Evolutionary conservation across 495 filamentous ascomycete species (phyloP).

Genomic region (Lentithecium fluviatile): DNA sequence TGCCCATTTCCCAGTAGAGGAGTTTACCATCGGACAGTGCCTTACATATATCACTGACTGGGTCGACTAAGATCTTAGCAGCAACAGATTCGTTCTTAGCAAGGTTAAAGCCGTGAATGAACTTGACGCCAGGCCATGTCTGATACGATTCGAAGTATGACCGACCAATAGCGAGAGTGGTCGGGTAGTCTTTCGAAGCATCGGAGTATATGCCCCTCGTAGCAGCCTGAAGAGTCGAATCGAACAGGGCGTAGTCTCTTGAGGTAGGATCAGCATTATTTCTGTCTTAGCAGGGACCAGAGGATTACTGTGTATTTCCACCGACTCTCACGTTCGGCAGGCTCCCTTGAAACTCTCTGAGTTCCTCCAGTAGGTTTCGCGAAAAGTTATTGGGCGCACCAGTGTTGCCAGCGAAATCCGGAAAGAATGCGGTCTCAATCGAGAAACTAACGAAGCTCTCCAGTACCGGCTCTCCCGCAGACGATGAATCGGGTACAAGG

Average conservation of each 20-base stretch:
- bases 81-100: conserved; percentile 55
- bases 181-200: conserved; percentile 60
- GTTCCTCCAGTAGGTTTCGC: conserved; percentile 55
- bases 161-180: conserved; percentile 59
- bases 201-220: conserved; percentile 54
- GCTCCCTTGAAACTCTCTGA: conserved; percentile 49
- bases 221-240: conserved; percentile 53
- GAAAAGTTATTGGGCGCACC: conserved; percentile 58
- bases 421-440: conserved; percentile 62
- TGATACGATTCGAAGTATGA: conserved; percentile 66
- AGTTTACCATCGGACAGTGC: conserved; percentile 53
- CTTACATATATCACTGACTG: conserved; percentile 60
- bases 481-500: not conserved
- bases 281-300: conserved; percentile 8
- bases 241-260: conserved; percentile 60
- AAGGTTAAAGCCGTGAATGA: conserved; percentile 64
- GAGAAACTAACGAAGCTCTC: conserved; percentile 59
- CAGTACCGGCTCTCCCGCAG: conserved; percentile 32
- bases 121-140: conserved; percentile 58
- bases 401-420: conserved; percentile 58
- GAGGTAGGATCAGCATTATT: not conserved
- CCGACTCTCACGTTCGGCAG: conserved; percentile 61
- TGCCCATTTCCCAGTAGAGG: conserved; percentile 62
- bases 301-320: conserved; percentile 54
- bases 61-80: conserved; percentile 54